phyloP scores from a whole-genome alignment of 176 grass and related monocot species.

The Oryza meyeriana region DNA sequence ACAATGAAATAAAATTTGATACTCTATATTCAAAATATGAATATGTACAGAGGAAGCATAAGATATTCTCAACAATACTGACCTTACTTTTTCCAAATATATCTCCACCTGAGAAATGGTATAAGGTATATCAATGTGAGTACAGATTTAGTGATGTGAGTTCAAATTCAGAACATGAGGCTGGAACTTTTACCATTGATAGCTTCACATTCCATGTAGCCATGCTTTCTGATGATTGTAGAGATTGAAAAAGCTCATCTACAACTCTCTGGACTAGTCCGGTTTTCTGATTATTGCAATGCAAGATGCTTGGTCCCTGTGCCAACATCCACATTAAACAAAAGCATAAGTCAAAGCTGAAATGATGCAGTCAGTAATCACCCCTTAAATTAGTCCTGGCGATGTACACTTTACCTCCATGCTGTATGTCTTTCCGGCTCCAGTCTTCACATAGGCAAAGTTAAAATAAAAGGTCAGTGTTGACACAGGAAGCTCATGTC shows the following conservation, averaged over 20 bases:
- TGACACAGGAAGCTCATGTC: not conserved
- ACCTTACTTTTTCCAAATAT: slow-evolving; percentile 96
- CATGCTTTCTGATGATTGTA: slow-evolving; percentile 45
- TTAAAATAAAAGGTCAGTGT: slow-evolving; percentile 25
- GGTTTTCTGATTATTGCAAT: slow-evolving; percentile 63
- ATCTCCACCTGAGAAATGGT: slow-evolving; percentile 67
- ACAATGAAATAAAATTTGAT: slow-evolving; percentile 14
- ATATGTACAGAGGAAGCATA: slow-evolving; percentile 1
- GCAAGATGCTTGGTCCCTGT: slow-evolving; percentile 80
- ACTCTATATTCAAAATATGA: slow-evolving; percentile 9
- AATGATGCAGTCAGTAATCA: slow-evolving; percentile 3
- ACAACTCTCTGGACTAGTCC: slow-evolving; percentile 64
- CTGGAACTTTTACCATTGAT: slow-evolving; percentile 61
- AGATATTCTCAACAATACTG: slow-evolving; percentile 1
- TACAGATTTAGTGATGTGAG: not conserved
- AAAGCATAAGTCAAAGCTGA: slow-evolving; percentile 3
- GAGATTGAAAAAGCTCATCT: slow-evolving; percentile 62
- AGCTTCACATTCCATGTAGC: slow-evolving; percentile 55
- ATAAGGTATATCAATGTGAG: slow-evolving; percentile 29
- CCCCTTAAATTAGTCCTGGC: not conserved
- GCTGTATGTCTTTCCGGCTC: slow-evolving; percentile 84
- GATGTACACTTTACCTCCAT: slow-evolving; percentile 64
- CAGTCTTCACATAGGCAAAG: slow-evolving; percentile 51
- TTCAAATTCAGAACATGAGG: not conserved
- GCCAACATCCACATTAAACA: slow-evolving; percentile 21